Conservation (phyloP, 2,329 filamentous ascomycete species). For the Fusarium palustre region DNA sequence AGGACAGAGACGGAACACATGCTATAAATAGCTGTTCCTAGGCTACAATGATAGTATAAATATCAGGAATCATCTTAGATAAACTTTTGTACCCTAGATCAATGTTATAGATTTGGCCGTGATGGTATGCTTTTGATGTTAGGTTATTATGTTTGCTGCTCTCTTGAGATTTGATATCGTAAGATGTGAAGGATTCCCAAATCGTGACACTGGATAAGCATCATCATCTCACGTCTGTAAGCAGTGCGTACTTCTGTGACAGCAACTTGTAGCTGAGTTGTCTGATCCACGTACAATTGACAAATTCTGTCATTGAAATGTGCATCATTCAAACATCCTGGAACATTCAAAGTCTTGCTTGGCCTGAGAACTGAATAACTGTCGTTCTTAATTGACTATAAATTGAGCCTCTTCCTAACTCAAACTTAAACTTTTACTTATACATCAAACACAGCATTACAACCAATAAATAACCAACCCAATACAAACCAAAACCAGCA, state of each 20-base stretch:
- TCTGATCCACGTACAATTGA: neutral
- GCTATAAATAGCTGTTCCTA: neutral
- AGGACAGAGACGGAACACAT: neutral
- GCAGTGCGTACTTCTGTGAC: neutral
- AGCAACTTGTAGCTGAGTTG: neutral
- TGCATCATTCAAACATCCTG: neutral
- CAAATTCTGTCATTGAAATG: too few relatives aligned
- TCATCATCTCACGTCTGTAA: neutral
- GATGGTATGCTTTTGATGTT: too few relatives aligned
- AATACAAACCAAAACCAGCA: neutral
- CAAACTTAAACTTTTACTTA: neutral
- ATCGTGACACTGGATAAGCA: too few relatives aligned
- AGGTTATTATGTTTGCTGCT: too few relatives aligned
- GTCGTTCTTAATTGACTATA: neutral
- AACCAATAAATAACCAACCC: too few relatives aligned
- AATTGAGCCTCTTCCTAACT: neutral
- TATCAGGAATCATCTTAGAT: too few relatives aligned
- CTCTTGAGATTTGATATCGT: too few relatives aligned
- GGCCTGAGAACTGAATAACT: rapidly evolving
- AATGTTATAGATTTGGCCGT: too few relatives aligned
- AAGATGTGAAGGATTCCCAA: too few relatives aligned
- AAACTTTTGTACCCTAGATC: too few relatives aligned
- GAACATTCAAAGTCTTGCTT: neutral
- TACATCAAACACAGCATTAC: neutral
- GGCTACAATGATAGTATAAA: too few relatives aligned